Base-by-base conservation (phyloP, 441 rosid species). In the Bruguiera hainesii region DNA sequence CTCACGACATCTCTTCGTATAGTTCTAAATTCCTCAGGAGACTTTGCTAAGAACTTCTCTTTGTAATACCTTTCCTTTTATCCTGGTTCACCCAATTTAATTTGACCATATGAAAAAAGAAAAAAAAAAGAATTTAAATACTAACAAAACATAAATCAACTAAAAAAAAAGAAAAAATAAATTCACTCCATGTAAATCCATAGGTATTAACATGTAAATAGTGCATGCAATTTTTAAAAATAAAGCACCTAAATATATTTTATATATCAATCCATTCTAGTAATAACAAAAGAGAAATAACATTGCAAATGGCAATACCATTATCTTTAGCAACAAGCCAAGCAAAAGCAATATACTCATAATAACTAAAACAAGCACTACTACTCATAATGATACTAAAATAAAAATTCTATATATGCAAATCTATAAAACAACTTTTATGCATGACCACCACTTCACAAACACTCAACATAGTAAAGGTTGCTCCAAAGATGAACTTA, bases 41-140 rank as follows among this genome's bases (percentile, higher is more conserved):
- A 80, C 63, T 76, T 78, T 25, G 81, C 89, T 63, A 73, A 73
- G 76, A 94, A 94, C 76, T 91, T 94, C 64, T 89, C 98, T 61
- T 81, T 83, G 68, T 94, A 94, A 78, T 91, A 94, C 82, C 99
- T 89, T 80, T 94, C 97, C 71, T 79, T 89, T 98, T 98, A 94
- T 48, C 99, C 99, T 28, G 83, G 75, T 76, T 77, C 85, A 64
- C 92, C 96, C 82, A 94, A 80, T 82, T 76, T 88, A 76, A 94
- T 74, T 98, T 94, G 74, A 69, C 69, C 59, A 21, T 21, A 21
- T 21, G 21, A 21, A 66, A n/a, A 73, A 21, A 21, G 0, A 21
- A 21, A 21, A 55, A 59, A 18, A 57, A 31, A 48, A 66, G 35
- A 31, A 31, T 3, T 15, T 10, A 20, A 7, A 33, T 33, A 51